Percentiles rank a stretch among this genome's conserved stretches.
These are phyloP conservation scores for Butyriboletus appendiculatus DNA, from an alignment of 1,284 basidiomycete genomes.

Conservation along the genomic window DNA sequence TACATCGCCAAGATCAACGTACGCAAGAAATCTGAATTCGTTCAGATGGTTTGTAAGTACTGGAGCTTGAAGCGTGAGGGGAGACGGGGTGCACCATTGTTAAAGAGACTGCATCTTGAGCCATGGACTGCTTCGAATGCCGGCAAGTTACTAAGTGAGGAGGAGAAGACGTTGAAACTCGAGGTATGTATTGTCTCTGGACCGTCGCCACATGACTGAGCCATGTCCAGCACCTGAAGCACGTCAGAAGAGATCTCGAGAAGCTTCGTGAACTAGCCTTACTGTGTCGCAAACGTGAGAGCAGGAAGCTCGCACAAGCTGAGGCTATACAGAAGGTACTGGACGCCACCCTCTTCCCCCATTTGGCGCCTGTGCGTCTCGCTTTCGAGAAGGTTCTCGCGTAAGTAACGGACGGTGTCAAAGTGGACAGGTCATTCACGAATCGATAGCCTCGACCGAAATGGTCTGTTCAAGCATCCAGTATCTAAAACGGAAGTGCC, in stretches of 20 bases:
- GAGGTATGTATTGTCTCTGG: slow-evolving; percentile 48
- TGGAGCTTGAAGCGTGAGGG: slow-evolving; percentile 98
- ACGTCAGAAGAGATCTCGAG: slow-evolving; percentile 79
- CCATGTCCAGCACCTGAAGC: slow-evolving; percentile 60
- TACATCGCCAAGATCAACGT: slow-evolving; percentile 78
- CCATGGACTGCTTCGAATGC: slow-evolving; percentile 90
- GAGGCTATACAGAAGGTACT: slow-evolving; percentile 73
- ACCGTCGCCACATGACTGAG: slow-evolving; percentile 11
- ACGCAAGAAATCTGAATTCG: slow-evolving; percentile 76
- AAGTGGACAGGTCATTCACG: slow-evolving; percentile 1
- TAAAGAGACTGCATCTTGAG: slow-evolving; percentile 95
- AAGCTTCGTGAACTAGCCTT: slow-evolving; percentile 73
- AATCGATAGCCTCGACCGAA: slow-evolving; percentile 65
- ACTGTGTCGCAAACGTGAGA: slow-evolving; percentile 80
- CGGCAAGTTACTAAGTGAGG: slow-evolving; percentile 68
- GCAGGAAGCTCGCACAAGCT: slow-evolving; percentile 75
- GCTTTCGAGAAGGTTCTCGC: slow-evolving; percentile 71
- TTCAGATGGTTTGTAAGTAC: slow-evolving; percentile 84
- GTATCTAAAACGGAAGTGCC: slow-evolving; percentile 83
- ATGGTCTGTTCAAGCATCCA: slow-evolving; percentile 77
- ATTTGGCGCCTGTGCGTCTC: slow-evolving; percentile 59
- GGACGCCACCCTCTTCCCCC: slow-evolving; percentile 65
- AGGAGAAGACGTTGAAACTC: slow-evolving; percentile 86
- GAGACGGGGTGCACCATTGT: slow-evolving; percentile 87
- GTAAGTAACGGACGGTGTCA: slow-evolving; percentile 44